Evolutionary conservation across 2,329 filamentous ascomycete species (phyloP).

Genomic region (Fusarium virguliforme): DNA sequence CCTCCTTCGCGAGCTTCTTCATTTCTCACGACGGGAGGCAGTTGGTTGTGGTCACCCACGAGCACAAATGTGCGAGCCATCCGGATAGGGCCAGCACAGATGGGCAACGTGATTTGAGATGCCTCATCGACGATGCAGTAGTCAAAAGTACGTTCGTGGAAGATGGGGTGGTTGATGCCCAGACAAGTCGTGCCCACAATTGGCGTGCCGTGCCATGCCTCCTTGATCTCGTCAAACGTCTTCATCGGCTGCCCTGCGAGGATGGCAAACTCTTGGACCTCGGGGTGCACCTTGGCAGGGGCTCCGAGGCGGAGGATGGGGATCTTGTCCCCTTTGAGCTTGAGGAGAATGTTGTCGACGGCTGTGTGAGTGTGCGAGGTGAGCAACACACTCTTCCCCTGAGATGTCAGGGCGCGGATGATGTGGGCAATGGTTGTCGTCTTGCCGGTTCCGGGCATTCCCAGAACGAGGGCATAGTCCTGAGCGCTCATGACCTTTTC

Average conservation of each 20-base stretch:
- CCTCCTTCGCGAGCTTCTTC: constrained; percentile 89
- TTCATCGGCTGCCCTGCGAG: constrained; percentile 82
- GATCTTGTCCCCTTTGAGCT: constrained; percentile 85
- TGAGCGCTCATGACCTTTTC: constrained; percentile 95
- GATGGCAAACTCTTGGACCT: constrained; percentile 88
- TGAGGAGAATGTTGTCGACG: constrained; percentile 97
- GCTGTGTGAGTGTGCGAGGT: constrained; percentile 98
- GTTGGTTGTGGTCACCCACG: constrained; percentile 96
- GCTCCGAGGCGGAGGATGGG: constrained; percentile 89
- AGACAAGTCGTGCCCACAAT: constrained; percentile 97
- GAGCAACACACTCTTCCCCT: constrained; percentile 92
- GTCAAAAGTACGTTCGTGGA: constrained; percentile 91
- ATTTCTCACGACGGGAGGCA: constrained; percentile 94
- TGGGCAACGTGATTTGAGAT: constrained; percentile 95
- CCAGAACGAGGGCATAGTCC: constrained; percentile 96
- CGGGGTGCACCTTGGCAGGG: constrained; percentile 86
- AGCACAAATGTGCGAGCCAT: constrained; percentile 95
- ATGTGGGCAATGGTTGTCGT: constrained; percentile 99
- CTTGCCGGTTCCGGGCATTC: constrained; percentile 98
- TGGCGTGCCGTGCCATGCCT: constrained; percentile 86
- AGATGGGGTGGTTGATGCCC: constrained; percentile 90
- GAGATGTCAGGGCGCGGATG: constrained; percentile 88
- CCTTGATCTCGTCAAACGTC: constrained; percentile 86
- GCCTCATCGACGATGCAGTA: constrained; percentile 99
- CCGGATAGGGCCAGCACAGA: constrained; percentile 93